These are phyloP conservation scores for Mycosphaerella sp. DNA, from an alignment of 2,329 filamentous ascomycete genomes.

Conservation along the genomic window DNA sequence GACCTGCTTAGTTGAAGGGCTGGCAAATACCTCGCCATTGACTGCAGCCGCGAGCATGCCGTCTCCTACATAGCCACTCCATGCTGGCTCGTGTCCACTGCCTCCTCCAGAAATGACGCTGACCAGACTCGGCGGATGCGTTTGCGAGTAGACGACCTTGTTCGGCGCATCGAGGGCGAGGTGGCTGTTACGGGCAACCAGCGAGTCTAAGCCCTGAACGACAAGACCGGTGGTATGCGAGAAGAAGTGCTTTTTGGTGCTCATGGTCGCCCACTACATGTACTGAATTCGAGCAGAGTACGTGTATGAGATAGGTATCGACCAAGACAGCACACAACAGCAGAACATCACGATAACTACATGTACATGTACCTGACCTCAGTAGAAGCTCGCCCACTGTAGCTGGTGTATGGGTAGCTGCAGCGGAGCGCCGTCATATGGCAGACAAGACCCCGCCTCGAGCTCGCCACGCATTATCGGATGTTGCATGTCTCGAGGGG, in stretches of 20 bases:
- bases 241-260: slow-evolving; percentile 50
- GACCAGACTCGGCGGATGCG: slow-evolving; percentile 41
- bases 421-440: too few relatives aligned
- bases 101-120: slow-evolving; percentile 45
- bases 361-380: too few relatives aligned
- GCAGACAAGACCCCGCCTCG: too few relatives aligned
- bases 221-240: slow-evolving; percentile 47
- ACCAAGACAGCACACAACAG: too few relatives aligned
- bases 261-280: slow-evolving; percentile 37
- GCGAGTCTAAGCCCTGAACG: slow-evolving; percentile 43
- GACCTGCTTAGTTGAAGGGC: slow-evolving; percentile 45
- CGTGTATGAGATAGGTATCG: too few relatives aligned
- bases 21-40: slow-evolving; percentile 46
- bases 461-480: too few relatives aligned
- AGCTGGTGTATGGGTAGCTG: too few relatives aligned
- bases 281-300: background rate
- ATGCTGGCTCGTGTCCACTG: slow-evolving; percentile 46
- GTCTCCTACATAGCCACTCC: slow-evolving; percentile 46
- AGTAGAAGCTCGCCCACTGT: too few relatives aligned
- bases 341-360: too few relatives aligned
- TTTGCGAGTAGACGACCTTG: slow-evolving; percentile 45
- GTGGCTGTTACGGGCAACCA: slow-evolving; percentile 43
- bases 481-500: too few relatives aligned
- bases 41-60: slow-evolving; percentile 46
- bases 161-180: slow-evolving; percentile 42